A percentile compares a stretch with the other conserved stretches of the same genome.
phyloP scores from a whole-genome alignment of 2,329 filamentous ascomycete genomes.

The Fusarium sp. region DNA sequence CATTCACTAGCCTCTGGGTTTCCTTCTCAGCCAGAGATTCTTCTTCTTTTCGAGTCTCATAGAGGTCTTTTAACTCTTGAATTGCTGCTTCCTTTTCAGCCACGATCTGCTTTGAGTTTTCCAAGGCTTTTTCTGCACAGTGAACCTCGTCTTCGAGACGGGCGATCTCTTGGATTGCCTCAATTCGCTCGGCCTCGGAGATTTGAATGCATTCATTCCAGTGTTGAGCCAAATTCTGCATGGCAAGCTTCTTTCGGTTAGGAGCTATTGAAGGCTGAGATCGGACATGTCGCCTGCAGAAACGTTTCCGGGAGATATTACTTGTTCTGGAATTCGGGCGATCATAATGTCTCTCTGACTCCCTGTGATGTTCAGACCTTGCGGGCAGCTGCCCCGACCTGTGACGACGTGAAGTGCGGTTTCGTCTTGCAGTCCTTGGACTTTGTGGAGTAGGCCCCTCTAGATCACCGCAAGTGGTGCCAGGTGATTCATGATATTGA shows the following conservation, averaged over 20 bases:
- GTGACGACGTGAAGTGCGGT: not conserved
- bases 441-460: conserved; percentile 46
- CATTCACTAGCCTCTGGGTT: conserved; percentile 42
- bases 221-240: conserved; percentile 49
- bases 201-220: conserved; percentile 53
- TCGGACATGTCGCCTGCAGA: conserved; percentile 25
- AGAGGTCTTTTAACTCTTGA: conserved; percentile 37
- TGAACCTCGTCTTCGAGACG: conserved; percentile 43
- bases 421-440: conserved; percentile 17
- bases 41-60: conserved; percentile 46
- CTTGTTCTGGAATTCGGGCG: conserved; percentile 48
- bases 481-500: conserved; percentile 25
- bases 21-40: conserved; percentile 39
- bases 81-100: conserved; percentile 44
- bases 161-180: conserved; percentile 45
- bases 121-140: conserved; percentile 34
- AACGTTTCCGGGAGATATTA: conserved; percentile 51
- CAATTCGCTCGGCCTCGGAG: conserved; percentile 46
- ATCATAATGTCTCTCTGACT: conserved; percentile 1
- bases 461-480: conserved; percentile 49
- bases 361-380: conserved; percentile 2
- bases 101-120: conserved; percentile 25
- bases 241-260: conserved; percentile 47
- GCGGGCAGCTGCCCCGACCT: conserved; percentile 9
- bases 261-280: conserved; percentile 17